Base-by-base conservation (phyloP, 2,329 filamentous ascomycete genomes). In the Aspergillus pseudoterreus region DNA sequence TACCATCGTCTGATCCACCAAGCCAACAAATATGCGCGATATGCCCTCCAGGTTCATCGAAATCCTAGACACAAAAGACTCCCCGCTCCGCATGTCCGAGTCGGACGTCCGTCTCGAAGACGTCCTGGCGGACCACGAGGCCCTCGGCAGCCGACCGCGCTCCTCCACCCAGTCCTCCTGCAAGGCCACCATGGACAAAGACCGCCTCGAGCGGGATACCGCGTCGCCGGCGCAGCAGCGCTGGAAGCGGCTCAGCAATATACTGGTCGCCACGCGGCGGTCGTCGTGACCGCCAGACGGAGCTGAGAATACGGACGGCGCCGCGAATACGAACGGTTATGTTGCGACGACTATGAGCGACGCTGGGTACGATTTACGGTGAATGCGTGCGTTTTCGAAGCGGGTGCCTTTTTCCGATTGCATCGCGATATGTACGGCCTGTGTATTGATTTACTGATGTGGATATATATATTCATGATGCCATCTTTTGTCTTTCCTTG, bases 11-110 rank as follows among this genome's bases (percentile, higher is more conserved):
- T 22, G 4, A 22, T 43, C 15, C n/a, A 14, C 19, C 21, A 44
- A 39, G 36, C 2, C 12, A 49, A 33, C 45, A 64, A 51, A 53
- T 45, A 56, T 68, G 64, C 63, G 60, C 47, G 68, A 67, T 50
- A 71, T 69, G 57, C 57, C 71, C 15, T 74, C 71, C 54, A 73
- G 67, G 54, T 75, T 75, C 56, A 66, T 73, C 52, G 72, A 75
- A 57, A 72, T 74, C 48, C 69, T 75, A 55, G 67, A 73, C 57
- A 63, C 67, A 42, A 65, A 71, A 51, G 63, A 67, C 41, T 59
- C 59, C 19, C 58, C 65, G 27, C 59, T 61, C 12, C 65, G 64
- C 47, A 66, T 70, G 30, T 72, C 71, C 42, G 64, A 71, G 49
- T 69, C 64, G 17, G 72, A 74, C 50, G 72, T 74, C 44, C 69